Conservation (phyloP, 1,139 yeast genomes). For the Chernovozyma aurita region DNA sequence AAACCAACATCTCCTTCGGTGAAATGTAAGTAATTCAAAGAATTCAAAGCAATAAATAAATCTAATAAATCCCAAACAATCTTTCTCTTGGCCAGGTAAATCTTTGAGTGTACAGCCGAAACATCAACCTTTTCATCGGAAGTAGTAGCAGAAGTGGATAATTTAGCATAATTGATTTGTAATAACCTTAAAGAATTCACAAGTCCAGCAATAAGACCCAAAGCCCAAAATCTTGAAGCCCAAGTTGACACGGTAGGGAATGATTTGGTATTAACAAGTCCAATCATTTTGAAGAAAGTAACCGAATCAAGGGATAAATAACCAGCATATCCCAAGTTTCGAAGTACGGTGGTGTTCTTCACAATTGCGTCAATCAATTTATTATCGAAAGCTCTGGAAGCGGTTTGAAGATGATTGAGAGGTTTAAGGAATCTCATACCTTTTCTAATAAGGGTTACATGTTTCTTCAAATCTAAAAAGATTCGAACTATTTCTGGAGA, state of each 20-base stretch:
- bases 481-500: conserved; percentile 45
- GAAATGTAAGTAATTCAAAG: conserved; percentile 54
- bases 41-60: conserved; percentile 68
- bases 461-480: conserved; percentile 50
- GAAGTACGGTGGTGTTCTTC: conserved; percentile 53
- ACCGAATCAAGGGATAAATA: conserved; percentile 74
- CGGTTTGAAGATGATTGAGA: conserved; percentile 65
- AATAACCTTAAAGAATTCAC: conserved; percentile 48
- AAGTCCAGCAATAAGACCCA: conserved; percentile 64
- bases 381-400: conserved; percentile 66
- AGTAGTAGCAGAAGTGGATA: conserved; percentile 9
- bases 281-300: conserved; percentile 60
- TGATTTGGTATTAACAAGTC: conserved; percentile 31
- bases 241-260: conserved; percentile 35
- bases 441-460: conserved; percentile 72
- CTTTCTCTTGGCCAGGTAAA: conserved; percentile 52
- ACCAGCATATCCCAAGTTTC: conserved; percentile 71
- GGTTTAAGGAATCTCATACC: conserved; percentile 85
- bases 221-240: conserved; percentile 71
- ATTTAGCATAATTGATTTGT: conserved; percentile 22
- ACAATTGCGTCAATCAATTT: conserved; percentile 65
- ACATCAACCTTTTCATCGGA: conserved; percentile 31
- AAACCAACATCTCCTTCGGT: conserved; percentile 82
- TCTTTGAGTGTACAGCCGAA: conserved; percentile 25
- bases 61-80: conserved; percentile 79